Evolutionary conservation across 164 flowering plant species (phyloP).

Genomic region (Protea cynaroides): DNA sequence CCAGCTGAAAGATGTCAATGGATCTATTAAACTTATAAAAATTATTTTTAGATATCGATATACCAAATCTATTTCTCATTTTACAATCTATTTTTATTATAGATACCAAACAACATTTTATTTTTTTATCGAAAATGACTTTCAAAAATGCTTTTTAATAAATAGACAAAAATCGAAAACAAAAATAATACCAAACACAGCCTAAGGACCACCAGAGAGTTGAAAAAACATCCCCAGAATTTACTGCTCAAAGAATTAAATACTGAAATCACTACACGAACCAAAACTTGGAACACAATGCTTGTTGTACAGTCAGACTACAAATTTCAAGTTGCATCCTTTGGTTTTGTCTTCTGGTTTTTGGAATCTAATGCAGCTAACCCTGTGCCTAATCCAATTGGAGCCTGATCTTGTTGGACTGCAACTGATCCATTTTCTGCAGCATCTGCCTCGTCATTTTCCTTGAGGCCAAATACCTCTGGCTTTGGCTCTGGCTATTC

Average conservation of each 20-base stretch:
- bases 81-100: too few relatives aligned
- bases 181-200: neutral
- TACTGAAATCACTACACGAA: constrained; percentile 3
- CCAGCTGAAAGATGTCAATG: too few relatives aligned
- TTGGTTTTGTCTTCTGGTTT: constrained; percentile 65
- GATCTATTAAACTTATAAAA: too few relatives aligned
- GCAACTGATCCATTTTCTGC: constrained; percentile 22
- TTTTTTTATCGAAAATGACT: too few relatives aligned
- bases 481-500: constrained; percentile 24
- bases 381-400: constrained; percentile 77
- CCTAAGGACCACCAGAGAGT: neutral
- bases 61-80: too few relatives aligned
- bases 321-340: constrained; percentile 30
- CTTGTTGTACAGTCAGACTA: neutral
- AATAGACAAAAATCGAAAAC: too few relatives aligned
- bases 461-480: constrained; percentile 28
- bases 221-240: neutral
- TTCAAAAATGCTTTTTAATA: too few relatives aligned
- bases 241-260: neutral
- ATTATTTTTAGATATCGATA: too few relatives aligned
- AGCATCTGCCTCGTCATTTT: constrained; percentile 17
- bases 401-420: constrained; percentile 38
- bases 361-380: constrained; percentile 54
- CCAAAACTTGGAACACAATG: constrained; percentile 2
- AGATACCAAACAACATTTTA: too few relatives aligned